Evolutionary conservation across 805 yeast genomes (phyloP).

Genomic region (Starmerella floris): DNA sequence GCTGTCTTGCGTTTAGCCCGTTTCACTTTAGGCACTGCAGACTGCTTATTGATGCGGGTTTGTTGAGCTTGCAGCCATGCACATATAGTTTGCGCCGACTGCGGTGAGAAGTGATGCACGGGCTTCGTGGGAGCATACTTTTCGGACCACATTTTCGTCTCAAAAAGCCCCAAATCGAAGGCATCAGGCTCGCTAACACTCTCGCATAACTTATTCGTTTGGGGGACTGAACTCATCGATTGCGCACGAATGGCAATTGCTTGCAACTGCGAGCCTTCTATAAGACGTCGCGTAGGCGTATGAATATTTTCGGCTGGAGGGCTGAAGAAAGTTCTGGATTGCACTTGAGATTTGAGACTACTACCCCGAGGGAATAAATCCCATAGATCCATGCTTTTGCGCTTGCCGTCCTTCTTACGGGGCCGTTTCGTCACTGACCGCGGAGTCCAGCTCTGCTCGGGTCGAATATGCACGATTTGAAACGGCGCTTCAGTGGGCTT

Average conservation of each 20-base stretch:
- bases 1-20: background rate
- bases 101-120: slow-evolving; percentile 1
- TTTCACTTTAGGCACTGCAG: background rate
- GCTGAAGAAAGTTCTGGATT: too few relatives aligned
- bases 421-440: background rate
- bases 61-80: slow-evolving; percentile 13
- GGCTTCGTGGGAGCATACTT: slow-evolving; percentile 20
- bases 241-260: background rate
- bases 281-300: background rate
- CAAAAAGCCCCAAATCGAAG: slow-evolving; percentile 23
- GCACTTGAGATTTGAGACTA: too few relatives aligned
- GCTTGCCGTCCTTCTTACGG: too few relatives aligned
- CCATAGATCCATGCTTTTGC: too few relatives aligned
- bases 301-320: too few relatives aligned
- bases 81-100: background rate
- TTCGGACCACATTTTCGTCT: slow-evolving; percentile 22
- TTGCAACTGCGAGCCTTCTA: background rate
- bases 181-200: slow-evolving; percentile 8
- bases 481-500: slow-evolving; percentile 1
- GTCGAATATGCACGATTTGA: slow-evolving; percentile 5
- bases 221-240: background rate
- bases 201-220: background rate
- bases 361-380: too few relatives aligned
- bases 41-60: background rate
- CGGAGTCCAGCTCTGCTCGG: slow-evolving; percentile 2